Evolutionary conservation across 768 basidiomycete genomes (phyloP), one percentile per base, ranked within the genome.

Genomic region (Boletus rex-veris): DNA sequence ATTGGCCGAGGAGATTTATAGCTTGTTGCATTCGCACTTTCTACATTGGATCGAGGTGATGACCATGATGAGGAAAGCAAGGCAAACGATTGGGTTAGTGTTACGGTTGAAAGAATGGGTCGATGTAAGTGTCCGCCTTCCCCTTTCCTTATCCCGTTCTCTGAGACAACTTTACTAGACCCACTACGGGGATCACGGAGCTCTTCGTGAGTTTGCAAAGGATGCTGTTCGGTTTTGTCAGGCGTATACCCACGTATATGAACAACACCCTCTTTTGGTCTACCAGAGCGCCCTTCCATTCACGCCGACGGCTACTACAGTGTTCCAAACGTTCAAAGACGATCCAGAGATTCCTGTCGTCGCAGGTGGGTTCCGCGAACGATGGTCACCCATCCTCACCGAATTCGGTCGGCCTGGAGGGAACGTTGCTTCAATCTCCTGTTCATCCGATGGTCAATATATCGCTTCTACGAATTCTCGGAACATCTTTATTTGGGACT

Each of bases 11-110:
- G 64, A 59, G 12, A 50, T 72, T 2, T 7, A 58, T 2, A 10
- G 1, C 30, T 69, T 71, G 52, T 47, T 71, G 47, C 43, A 39
- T 8, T 45, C 38, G 24, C 65, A 71, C 37, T 64, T 73, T 4
- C 45, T 71, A 10, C 70, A 73, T 48, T 71, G 70, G 70, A 62
- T 73, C 40, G 71, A 71, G 43, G 59, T 52, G 26, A 70, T 71
- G 70, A 49, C 63, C n/a, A 21, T 64, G 40, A 56, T 73, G 51
- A 64, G 37, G 50, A 70, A 56, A 44, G 62, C 70, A 30, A 70
- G 70, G 46, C 68, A 68, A 47, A 71, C 70, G 16, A 71, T 68
- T 11, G 61, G 64, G 19, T 45, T 58, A 8, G 62, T 68, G 57
- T 53, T 61, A 43, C 62, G 53, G 14, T 40, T 70, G 35, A 62